Base-by-base conservation (phyloP, 345 rosid genomes). In the Moricandia arvensis region DNA sequence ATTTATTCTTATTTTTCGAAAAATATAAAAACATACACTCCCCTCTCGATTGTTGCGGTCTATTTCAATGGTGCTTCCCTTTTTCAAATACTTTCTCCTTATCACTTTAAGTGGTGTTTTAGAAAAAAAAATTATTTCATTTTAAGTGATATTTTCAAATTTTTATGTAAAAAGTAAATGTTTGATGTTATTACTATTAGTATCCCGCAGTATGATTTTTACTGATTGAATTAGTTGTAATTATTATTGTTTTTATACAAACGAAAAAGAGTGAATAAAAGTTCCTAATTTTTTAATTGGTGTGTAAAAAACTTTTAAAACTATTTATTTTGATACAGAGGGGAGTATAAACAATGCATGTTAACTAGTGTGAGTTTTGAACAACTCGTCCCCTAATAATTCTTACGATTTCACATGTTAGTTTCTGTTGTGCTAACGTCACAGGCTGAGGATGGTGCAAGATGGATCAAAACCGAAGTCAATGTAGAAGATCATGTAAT, bases 401-500 rank as follows among this genome's bases (percentile, higher is more conserved):
- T 26, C 33, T 27, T 57, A 55, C 60, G 7, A 10, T 24, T 55
- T 24, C 15, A 24, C 1, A 24, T 55, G 15, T 2, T 21, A 21
- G 31, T 26, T 24, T 55, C 60, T 11, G 31, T 7, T 55, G 62
- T 27, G 61, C 35, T 58, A 58, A 12, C 17, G 37, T 63, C 1
- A 12, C 34, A 64, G 68, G 8, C 33, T 64, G 75, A 43, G 8
- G 62, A 62, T 51, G 76, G 82, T 74, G 82, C 73, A 84, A 86
- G 73, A 68, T 91, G 96, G 97, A 70, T 69, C 15, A 74, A 49
- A 16, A 82, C 86, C 0, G 43, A 30, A 54, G 88, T 91, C 3
- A 79, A 84, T 58, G 49, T 91, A 13, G 84, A 88, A 15, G 75
- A 87, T 21, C 97, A 91, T 61, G 83, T 91, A 1, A 67, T 69